A percentile compares a stretch with the other conserved stretches of the same genome.
Evolutionary conservation across 192 early-diverging fungal species (phyloP).

Genomic region (Backusella liffmaniae): DNA sequence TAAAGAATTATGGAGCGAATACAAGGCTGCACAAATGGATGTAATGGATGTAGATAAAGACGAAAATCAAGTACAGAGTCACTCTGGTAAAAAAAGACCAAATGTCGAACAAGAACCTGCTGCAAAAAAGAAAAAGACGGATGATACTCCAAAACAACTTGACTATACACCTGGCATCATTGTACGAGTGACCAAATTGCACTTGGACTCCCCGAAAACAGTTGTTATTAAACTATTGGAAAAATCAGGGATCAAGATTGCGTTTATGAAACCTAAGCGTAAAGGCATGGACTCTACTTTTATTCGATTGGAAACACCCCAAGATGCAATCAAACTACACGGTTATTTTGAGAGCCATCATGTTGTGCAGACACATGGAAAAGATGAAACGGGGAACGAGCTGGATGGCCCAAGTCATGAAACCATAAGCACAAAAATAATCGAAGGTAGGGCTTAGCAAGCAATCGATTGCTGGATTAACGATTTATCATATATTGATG

Average conservation of each 20-base stretch:
- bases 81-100: not conserved
- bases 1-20: not conserved
- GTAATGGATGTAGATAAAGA: not conserved
- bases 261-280: not conserved
- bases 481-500: not conserved
- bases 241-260: not conserved
- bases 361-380: not conserved
- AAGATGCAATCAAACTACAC: conserved; percentile 18
- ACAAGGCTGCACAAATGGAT: not conserved
- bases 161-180: conserved; percentile 6
- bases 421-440: not conserved
- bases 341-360: conserved; percentile 13
- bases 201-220: conserved; percentile 17
- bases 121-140: not conserved
- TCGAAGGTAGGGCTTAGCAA: not conserved
- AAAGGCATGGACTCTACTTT: conserved; percentile 18
- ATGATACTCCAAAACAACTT: not conserved
- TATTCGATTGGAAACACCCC: conserved; percentile 8
- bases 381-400: conserved; percentile 9
- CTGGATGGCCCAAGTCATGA: not conserved
- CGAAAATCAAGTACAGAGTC: not conserved
- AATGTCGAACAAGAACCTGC: not conserved
- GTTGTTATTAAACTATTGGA: not conserved
- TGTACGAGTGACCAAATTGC: conserved; percentile 9
- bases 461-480: too few species aligned